Evolutionary conservation across 495 filamentous ascomycete genomes (phyloP).

Genomic region (Penicillium odoratum): DNA sequence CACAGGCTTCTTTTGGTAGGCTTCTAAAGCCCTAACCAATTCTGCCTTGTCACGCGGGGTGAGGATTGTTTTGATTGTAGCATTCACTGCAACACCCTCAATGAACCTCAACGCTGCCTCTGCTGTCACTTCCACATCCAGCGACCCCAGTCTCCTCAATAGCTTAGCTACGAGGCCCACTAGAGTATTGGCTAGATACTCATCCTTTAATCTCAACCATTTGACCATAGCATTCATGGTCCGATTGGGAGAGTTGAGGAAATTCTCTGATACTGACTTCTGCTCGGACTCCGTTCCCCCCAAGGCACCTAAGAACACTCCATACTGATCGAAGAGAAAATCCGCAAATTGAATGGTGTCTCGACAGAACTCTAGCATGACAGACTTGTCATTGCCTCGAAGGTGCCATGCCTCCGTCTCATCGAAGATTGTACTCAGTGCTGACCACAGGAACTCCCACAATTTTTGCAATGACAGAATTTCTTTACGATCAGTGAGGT

Average conservation of each 20-base stretch:
- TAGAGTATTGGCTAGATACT: conserved; percentile 73
- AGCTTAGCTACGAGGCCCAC: conserved; percentile 70
- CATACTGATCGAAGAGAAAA: conserved; percentile 77
- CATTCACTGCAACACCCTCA: conserved; percentile 58
- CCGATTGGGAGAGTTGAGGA: conserved; percentile 58
- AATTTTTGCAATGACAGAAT: conserved; percentile 64
- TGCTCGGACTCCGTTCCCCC: conserved; percentile 42
- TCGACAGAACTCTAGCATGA: conserved; percentile 88
- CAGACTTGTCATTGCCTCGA: conserved; percentile 62
- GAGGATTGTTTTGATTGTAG: conserved; percentile 67
- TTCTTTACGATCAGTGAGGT: conserved; percentile 58
- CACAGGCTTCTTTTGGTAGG: conserved; percentile 63
- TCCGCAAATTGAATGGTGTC: conserved; percentile 93
- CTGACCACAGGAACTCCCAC: conserved; percentile 82
- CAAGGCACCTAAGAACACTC: conserved; percentile 70
- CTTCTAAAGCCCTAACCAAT: conserved; percentile 73
- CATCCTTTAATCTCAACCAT: conserved; percentile 82
- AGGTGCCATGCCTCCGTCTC: conserved; percentile 78
- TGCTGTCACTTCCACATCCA: conserved; percentile 62
- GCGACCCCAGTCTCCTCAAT: conserved; percentile 67
- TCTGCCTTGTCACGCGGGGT: conserved; percentile 77
- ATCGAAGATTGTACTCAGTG: conserved; percentile 75
- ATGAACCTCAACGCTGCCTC: conserved; percentile 62
- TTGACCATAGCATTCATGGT: conserved; percentile 70
- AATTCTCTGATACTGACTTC: conserved; percentile 41